phyloP scores from a whole-genome alignment of 192 early-diverging fungal genomes.

The Coemansia sp. region DNA sequence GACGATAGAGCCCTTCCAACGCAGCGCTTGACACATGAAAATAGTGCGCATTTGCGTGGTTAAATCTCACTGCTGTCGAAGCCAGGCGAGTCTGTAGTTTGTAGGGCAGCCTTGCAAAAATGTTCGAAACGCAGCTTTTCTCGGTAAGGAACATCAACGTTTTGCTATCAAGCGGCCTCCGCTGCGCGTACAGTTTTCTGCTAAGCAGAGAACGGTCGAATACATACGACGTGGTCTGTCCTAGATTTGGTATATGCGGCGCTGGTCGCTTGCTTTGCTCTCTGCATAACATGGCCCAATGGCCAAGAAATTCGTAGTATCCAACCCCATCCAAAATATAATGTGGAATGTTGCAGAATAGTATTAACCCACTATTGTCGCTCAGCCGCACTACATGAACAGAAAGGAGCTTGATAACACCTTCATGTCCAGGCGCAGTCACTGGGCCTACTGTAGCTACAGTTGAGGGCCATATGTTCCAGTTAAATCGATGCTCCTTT shows the following conservation, averaged over 20 bases:
- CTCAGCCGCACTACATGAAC: conserved; percentile 28
- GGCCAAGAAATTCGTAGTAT: conserved; percentile 40
- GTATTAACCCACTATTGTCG: conserved; percentile 29
- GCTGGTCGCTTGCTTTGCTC: background rate
- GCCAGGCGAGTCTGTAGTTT: conserved; percentile 15
- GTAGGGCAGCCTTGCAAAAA: conserved; percentile 23
- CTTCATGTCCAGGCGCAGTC: conserved; percentile 13
- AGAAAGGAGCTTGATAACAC: conserved; percentile 25
- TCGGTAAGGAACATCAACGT: conserved; percentile 4
- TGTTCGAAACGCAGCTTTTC: background rate
- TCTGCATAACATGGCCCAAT: conserved; percentile 32
- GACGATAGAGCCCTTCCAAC: conserved; percentile 10
- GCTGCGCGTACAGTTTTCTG: background rate
- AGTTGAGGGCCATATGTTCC: conserved; percentile 20
- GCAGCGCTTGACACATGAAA: conserved; percentile 28
- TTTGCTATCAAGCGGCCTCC: conserved; percentile 5
- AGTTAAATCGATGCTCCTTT: conserved; percentile 13
- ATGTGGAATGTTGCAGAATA: conserved; percentile 52
- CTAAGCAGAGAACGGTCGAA: conserved; percentile 21
- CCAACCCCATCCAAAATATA: conserved; percentile 45
- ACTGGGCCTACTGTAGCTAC: conserved; percentile 31
- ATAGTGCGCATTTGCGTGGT: conserved; percentile 24
- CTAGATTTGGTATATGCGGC: background rate
- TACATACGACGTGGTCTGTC: background rate
- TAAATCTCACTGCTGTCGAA: conserved; percentile 4